Evolutionary conservation across 2,329 filamentous ascomycete species (phyloP).

Genomic region (Fusarium sp.): DNA sequence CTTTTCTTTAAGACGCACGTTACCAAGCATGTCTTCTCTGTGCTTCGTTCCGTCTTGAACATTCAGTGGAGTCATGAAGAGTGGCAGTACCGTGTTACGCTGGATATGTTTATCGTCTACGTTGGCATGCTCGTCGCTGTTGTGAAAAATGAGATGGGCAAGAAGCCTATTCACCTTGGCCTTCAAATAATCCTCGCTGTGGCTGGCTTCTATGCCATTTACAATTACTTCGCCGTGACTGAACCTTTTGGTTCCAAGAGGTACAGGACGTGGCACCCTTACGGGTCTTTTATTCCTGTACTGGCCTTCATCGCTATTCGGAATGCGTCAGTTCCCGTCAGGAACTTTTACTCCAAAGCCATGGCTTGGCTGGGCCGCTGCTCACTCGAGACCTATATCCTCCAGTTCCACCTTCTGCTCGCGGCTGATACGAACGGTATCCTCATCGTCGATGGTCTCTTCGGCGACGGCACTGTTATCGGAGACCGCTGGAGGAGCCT

Average conservation of each 20-base stretch:
- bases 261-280: conserved; percentile 67
- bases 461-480: conserved; percentile 27
- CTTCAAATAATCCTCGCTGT: conserved; percentile 1
- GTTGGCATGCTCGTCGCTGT: conserved; percentile 58
- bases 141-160: conserved; percentile 23
- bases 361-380: conserved; percentile 67
- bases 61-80: conserved; percentile 64
- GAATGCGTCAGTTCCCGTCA: conserved; percentile 54
- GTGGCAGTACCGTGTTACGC: conserved; percentile 63
- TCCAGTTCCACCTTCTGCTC: conserved; percentile 74
- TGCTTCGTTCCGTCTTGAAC: conserved; percentile 58
- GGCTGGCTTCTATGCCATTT: conserved; percentile 29
- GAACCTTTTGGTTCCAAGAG: conserved; percentile 2
- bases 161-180: conserved; percentile 11
- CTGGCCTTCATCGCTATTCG: conserved; percentile 66
- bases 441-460: conserved; percentile 28
- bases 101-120: conserved; percentile 71
- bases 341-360: conserved; percentile 54
- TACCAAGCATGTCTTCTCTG: conserved; percentile 22
- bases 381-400: conserved; percentile 70
- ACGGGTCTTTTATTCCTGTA: conserved; percentile 68
- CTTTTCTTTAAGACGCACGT: conserved; percentile 20
- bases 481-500: conserved; percentile 37
- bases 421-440: conserved; percentile 69
- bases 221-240: conserved; percentile 49